Conservation (phyloP, 352 stramenopile genomes). For the Globisporangium nodosum region DNA sequence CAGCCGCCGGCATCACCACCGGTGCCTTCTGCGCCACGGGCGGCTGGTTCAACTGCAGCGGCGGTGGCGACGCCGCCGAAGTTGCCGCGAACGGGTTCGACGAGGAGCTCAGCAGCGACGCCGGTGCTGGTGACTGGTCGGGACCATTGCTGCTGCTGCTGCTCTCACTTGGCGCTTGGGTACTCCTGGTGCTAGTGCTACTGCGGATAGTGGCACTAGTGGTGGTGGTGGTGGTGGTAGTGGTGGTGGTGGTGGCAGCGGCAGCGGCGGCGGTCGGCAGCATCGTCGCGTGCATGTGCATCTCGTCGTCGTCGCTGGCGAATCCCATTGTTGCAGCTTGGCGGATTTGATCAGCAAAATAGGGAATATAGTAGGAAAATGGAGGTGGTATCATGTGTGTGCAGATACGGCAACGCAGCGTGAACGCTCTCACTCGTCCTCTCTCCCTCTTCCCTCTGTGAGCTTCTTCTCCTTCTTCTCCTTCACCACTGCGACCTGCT, state of each 20-base stretch:
- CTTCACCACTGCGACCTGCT: background rate
- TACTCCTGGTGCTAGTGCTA: background rate
- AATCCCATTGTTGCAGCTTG: background rate
- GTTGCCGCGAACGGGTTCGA: background rate
- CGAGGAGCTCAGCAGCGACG: background rate
- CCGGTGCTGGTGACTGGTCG: background rate
- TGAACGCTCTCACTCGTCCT: background rate
- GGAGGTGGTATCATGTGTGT: background rate
- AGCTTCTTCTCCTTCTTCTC: background rate
- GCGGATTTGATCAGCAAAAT: no score
- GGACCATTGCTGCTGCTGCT: background rate
- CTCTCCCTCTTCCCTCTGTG: no score
- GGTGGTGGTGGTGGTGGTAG: background rate
- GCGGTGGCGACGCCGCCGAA: background rate
- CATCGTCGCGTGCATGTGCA: constrained; percentile 16
- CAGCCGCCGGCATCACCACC: constrained; percentile 1
- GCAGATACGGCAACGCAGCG: background rate
- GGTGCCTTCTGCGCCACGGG: background rate
- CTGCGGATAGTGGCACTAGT: background rate
- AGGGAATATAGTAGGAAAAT: background rate
- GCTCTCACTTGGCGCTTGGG: background rate
- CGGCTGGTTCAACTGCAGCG: background rate
- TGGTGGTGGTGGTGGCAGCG: background rate
- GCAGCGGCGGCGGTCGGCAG: constrained; percentile 1
- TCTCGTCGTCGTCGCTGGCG: constrained; percentile 11